Evolutionary conservation across 345 rosid species (phyloP), one percentile per base, ranked within the genome.

Genomic region (Brassica nigra): DNA sequence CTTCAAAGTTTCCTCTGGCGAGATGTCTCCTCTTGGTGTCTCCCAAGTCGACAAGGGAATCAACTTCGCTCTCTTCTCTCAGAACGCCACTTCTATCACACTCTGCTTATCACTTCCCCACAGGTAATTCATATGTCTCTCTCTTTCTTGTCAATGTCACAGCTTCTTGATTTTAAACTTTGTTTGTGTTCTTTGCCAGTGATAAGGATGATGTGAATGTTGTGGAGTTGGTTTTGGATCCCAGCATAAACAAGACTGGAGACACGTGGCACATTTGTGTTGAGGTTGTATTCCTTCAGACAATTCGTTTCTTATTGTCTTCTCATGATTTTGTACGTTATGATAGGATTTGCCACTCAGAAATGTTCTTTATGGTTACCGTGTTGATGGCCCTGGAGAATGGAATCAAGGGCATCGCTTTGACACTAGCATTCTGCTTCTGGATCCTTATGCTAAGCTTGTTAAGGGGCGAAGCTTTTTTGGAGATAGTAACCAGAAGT

Each of bases 391-490:
- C 83, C 97, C 97, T 69, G 86, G 29, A 78, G 87, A 82, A 74
- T 92, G 95, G 95, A 64, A 84, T 57, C 88, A 90, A 78, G 99
- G 97, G 11, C 99, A 92, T 84, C 90, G 94, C 69, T 95, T 87
- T 87, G 94, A 92, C 77, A 12, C 63, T 73, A 87, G 82, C 74
- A 80, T 76, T 68, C 71, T 91, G 73, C 93, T 95, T 78, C 67
- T 95, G 30, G 97, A 95, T 86, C 97, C 97, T 52, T 92, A 92
- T 71, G 97, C 97, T 29, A 92, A 95, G 87, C 85, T 95, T 59
- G 88, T 95, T 29, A 91, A 89, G 16, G 99, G 97, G n/a, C 94
- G 92, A 10, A 83, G 86, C 39, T 44, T 15, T 79, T 95, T 91
- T 73, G 99, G 94, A 85, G 95, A 95, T 83, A 62, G 81, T 75